A percentile compares a stretch with the other conserved stretches of the same genome.
Conservation (phyloP, 2,329 filamentous ascomycete species). For the Colletotrichum trifolii region DNA sequence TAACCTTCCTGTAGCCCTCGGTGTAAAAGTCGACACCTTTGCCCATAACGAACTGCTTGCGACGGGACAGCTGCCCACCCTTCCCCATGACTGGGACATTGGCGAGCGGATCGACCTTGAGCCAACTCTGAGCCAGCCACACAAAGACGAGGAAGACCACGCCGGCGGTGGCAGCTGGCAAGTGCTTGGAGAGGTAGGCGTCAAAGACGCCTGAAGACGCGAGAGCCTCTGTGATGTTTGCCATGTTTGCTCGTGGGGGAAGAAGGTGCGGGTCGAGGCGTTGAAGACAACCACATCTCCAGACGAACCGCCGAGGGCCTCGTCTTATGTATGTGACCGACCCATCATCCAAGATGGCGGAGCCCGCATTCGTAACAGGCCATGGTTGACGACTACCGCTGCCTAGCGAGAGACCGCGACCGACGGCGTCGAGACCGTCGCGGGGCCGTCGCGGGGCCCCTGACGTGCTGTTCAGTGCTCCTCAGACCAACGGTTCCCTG, state of each 20-base stretch:
- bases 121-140: constrained; percentile 23
- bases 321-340: constrained; percentile 11
- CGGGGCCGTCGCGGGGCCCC: too few relatives aligned
- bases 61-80: constrained; percentile 3
- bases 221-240: constrained; percentile 13
- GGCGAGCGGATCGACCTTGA: constrained; percentile 26
- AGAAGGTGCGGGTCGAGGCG: not conserved
- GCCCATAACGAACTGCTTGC: constrained; percentile 10
- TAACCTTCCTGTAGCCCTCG: constrained; percentile 27
- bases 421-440: too few relatives aligned
- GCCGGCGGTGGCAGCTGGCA: constrained; percentile 20
- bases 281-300: not conserved
- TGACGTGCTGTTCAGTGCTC: too few relatives aligned
- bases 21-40: constrained; percentile 14
- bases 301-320: not conserved
- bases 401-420: too few relatives aligned
- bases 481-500: too few relatives aligned
- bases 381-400: not conserved
- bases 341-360: not conserved
- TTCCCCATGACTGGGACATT: constrained; percentile 16
- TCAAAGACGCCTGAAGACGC: constrained; percentile 10
- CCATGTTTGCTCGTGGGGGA: constrained; percentile 15
- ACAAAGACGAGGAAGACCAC: constrained; percentile 18
- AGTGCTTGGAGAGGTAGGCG: constrained; percentile 5
- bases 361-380: constrained; percentile 1